Percentiles rank a stretch among this genome's conserved stretches.
Evolutionary conservation across 345 rosid genomes (phyloP).

Genomic region (Litchi chinensis): DNA sequence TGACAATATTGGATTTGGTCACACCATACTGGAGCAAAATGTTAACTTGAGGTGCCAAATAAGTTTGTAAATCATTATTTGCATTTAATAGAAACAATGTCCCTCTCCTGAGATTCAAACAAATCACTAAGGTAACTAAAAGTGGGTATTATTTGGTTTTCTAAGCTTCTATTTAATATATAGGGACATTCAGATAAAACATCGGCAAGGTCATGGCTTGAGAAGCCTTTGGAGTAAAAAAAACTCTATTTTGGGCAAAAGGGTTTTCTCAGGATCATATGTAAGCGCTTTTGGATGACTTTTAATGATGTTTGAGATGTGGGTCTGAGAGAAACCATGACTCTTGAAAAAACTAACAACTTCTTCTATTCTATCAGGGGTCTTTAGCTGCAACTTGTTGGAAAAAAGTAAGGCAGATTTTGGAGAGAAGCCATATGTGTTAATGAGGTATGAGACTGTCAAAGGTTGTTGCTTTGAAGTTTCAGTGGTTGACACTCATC

Average conservation of each 20-base stretch:
- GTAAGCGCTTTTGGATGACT: constrained; percentile 14
- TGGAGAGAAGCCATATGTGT: constrained; percentile 22
- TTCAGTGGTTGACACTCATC: neutral
- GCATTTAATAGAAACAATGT: neutral
- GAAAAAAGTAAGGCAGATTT: constrained; percentile 20
- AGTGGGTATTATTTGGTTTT: constrained; percentile 29
- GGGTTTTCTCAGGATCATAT: constrained; percentile 19
- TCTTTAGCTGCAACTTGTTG: neutral
- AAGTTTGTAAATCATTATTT: neutral
- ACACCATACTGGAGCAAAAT: constrained; percentile 22
- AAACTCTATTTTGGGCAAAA: constrained; percentile 42
- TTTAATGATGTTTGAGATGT: constrained; percentile 17
- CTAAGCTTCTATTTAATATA: constrained; percentile 24
- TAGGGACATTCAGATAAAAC: neutral
- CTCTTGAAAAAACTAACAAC: constrained; percentile 20
- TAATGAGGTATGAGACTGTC: constrained; percentile 24
- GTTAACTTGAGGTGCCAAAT: neutral
- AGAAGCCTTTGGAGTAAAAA: constrained; percentile 35
- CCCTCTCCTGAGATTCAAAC: constrained; percentile 6
- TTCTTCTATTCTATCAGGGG: constrained; percentile 3
- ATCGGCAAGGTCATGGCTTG: constrained; percentile 19
- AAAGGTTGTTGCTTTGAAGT: constrained; percentile 1
- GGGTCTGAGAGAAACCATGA: constrained; percentile 34
- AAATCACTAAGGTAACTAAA: constrained; percentile 25
- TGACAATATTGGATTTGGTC: constrained; percentile 4